Base-by-base conservation (phyloP, 768 basidiomycete species). In the Boletus rufocinnamomeus region DNA sequence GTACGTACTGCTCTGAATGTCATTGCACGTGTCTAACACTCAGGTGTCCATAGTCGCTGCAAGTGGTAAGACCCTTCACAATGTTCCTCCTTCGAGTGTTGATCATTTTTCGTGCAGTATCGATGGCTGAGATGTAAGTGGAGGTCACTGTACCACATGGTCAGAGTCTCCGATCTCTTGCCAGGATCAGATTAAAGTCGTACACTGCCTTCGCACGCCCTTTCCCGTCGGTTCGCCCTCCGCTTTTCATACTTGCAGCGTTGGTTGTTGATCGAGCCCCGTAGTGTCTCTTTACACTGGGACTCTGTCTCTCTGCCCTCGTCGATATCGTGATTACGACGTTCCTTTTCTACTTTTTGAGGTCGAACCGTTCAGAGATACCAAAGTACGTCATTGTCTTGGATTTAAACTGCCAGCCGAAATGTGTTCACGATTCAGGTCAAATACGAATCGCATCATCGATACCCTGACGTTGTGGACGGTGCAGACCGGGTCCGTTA, bases 211-310 rank as follows among this genome's bases (percentile, higher is more conserved):
- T 63, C 32, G 37, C n/a, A 1, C 38, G 10, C 10, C 32, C 50
- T 11, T 70, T 57, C 30, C 50, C 66, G 43, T 59, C 50, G 45
- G 58, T 67, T 49, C 16, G 63, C 37, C 23, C 1, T 37, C 14
- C 16, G 23, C 17, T 41, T 46, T 50, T 30, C 3, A 25, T 28
- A 11, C 23, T 35, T 9, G 37, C 9, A 21, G 25, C 13, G 7
- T 3, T 17, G 35, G 9, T 55, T n/a, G 5, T 23, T 54, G 35
- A 58, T 37, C 35, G n/a, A 35, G 30, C 2, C n/a, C 28, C 8
- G 8, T 37, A 83, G 80, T 78, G 76, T 72, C 63, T 76, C 6
- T 81, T 82, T 59, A 82, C 82, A 3, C 63, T 73, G 1, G 82
- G 81, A 10, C 68, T 83, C 0, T 64, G 74, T 1, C 71, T 83